Percentiles rank a stretch among this genome's conserved stretches.
phyloP scores from a whole-genome alignment of 2,329 filamentous ascomycete species.

The Fusarium luffae region DNA sequence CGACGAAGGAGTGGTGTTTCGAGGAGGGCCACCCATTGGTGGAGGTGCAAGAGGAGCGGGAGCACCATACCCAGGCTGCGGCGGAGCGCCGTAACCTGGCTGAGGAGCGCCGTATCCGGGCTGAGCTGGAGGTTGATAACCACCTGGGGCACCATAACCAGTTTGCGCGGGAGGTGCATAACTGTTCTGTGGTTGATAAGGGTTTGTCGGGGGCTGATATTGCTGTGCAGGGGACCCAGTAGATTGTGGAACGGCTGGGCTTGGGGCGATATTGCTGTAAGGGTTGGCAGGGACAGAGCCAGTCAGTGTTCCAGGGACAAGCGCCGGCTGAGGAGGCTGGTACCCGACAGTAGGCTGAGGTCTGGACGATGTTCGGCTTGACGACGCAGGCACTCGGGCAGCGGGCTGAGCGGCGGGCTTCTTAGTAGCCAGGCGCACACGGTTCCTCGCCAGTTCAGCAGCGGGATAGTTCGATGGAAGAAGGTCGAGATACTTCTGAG shows the following conservation, averaged over 20 bases:
- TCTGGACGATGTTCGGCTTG: slow-evolving; percentile 54
- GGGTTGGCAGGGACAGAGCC: slow-evolving; percentile 46
- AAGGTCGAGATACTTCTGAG: slow-evolving; percentile 91
- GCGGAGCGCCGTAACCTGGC: slow-evolving; percentile 58
- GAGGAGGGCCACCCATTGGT: slow-evolving; percentile 56
- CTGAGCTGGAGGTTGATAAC: slow-evolving; percentile 65
- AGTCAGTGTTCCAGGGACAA: slow-evolving; percentile 38
- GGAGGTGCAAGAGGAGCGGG: slow-evolving; percentile 50
- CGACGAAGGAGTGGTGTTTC: slow-evolving; percentile 74
- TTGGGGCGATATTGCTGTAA: slow-evolving; percentile 57
- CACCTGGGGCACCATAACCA: slow-evolving; percentile 52
- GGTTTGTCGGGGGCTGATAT: slow-evolving; percentile 54
- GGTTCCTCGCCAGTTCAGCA: slow-evolving; percentile 85
- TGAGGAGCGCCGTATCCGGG: slow-evolving; percentile 53
- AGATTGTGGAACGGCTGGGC: slow-evolving; percentile 37
- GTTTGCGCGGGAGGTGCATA: slow-evolving; percentile 46
- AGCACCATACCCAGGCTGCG: slow-evolving; percentile 53
- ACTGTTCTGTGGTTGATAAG: slow-evolving; percentile 48
- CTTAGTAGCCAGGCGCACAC: slow-evolving; percentile 85
- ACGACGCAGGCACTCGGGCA: slow-evolving; percentile 44
- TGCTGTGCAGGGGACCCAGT: slow-evolving; percentile 46
- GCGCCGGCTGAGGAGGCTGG: slow-evolving; percentile 57
- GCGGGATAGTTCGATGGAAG: slow-evolving; percentile 85
- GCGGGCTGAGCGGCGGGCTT: slow-evolving; percentile 48
- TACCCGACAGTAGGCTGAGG: slow-evolving; percentile 58